Base-by-base conservation (phyloP, 306 rosid genomes). In the Albizia julibrissin region DNA sequence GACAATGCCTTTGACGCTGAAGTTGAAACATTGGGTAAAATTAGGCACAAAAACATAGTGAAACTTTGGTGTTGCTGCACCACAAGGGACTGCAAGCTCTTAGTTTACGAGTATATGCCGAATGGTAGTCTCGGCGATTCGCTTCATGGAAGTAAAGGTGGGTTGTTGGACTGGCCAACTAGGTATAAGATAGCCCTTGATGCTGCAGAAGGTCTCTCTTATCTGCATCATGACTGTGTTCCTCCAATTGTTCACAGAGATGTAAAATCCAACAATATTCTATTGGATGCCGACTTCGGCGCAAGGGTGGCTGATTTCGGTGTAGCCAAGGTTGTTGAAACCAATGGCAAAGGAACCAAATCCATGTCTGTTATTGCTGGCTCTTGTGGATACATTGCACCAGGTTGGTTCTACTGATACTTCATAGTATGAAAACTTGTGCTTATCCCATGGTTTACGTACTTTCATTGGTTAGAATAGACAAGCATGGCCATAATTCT, bases 91-190 rank as follows among this genome's bases (percentile, higher is more conserved):
- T 85, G 97, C 88, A 95, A 89, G 87, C 94, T 95, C 15, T 72
- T 95, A 87, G 99, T 95, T 33, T 95, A 93, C n/a, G 99, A 95
- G 85, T 93, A 93, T 84, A 93, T 95, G 99, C 95, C 97, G 1
- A 90, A 95, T 73, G 99, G 99, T 10, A 95, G 99, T 78, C 89
- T 95, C 1, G 98, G 99, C 9, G 98, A 95, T 84, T 81, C 92
- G 89, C 89, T 95, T 77, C 99, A 93, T 77, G 81, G 97, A 47
- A 91, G 88, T 22, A 95, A 90, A 85, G 92, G 91, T 21, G 98
- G 95, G 24, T 79, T 89, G 87, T 84, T 95, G 84, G 97, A 95
- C 74, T 95, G 99, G 99, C 97, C 94, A 29, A 91, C 90, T 0
- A 90, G 99, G 89, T 91, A 80, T 78, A 91, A 92, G 86, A 91